Evolutionary conservation across 78 protist genomes (phyloP).

Genomic region (Neovahlkampfia damariscottae): DNA sequence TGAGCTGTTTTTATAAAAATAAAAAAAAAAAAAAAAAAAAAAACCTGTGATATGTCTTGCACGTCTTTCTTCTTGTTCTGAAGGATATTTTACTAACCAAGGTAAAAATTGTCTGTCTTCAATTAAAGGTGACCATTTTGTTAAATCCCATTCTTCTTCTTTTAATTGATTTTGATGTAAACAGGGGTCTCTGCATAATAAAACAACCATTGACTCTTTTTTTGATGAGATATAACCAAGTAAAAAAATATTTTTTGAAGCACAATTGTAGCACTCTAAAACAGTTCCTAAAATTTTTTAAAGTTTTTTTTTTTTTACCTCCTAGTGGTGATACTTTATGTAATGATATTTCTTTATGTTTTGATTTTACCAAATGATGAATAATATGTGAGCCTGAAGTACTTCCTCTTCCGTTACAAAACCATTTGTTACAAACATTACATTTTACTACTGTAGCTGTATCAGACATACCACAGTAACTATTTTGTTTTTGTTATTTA

Average conservation of each 20-base stretch:
- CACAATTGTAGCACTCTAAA: constrained; percentile 96
- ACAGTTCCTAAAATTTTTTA: too few species aligned
- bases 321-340: constrained; percentile 64
- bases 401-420: constrained; percentile 84
- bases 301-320: too few species aligned
- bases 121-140: constrained; percentile 92
- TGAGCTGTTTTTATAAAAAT: too few species aligned
- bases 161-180: constrained; percentile 19
- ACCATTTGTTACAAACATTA: constrained; percentile 80
- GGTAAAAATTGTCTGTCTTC: constrained; percentile 58
- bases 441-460: constrained; percentile 80
- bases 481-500: too few species aligned
- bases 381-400: constrained; percentile 75
- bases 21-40: too few species aligned
- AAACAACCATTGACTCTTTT: constrained; percentile 82
- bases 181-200: constrained; percentile 77
- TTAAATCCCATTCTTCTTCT: constrained; percentile 73
- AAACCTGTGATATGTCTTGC: constrained; percentile 69
- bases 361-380: constrained; percentile 83
- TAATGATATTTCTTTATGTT: constrained; percentile 80
- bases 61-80: constrained; percentile 30
- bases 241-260: constrained; percentile 76
- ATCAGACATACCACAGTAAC: constrained; percentile 77
- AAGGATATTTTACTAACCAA: constrained; percentile 77
- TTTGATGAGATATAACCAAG: constrained; percentile 94